Conservation (phyloP, 768 basidiomycete species). For the Auricularia sp. region DNA sequence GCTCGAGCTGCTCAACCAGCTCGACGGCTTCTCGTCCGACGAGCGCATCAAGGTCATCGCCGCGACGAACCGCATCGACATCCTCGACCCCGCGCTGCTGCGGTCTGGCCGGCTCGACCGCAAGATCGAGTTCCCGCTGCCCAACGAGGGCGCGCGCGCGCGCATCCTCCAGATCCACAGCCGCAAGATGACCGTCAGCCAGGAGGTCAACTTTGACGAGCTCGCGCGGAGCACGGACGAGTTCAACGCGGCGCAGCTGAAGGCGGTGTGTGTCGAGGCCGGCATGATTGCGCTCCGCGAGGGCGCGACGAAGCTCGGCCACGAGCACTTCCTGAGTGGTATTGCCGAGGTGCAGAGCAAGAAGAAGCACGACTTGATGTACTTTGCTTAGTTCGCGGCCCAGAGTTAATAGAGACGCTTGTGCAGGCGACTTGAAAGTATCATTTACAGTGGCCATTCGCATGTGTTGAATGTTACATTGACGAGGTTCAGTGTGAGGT, state of each 20-base stretch:
- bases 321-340: conserved; percentile 94
- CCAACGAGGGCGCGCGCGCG: conserved; percentile 92
- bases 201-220: conserved; percentile 94
- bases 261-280: conserved; percentile 98
- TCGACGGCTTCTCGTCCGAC: conserved; percentile 96
- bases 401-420: too few relatives aligned
- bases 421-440: too few relatives aligned
- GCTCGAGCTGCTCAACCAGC: conserved; percentile 95
- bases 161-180: conserved; percentile 95
- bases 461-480: too few relatives aligned
- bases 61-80: conserved; percentile 97
- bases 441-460: too few relatives aligned
- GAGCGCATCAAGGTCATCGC: conserved; percentile 99
- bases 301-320: conserved; percentile 77
- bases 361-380: conserved; percentile 98
- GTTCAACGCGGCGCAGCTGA: conserved; percentile 94
- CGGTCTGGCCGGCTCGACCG: conserved; percentile 95
- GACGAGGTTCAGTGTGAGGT: too few relatives aligned
- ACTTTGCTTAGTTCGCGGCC: conserved; percentile 57
- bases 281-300: conserved; percentile 98
- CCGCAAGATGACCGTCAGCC: conserved; percentile 82
- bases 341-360: conserved; percentile 94
- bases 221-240: conserved; percentile 95
- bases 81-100: conserved; percentile 94
- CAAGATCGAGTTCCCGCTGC: conserved; percentile 97